A percentile compares a stretch with the other conserved stretches of the same genome.
Conservation (phyloP, 169 alveolate genomes). For the Eimeria acervulina region DNA sequence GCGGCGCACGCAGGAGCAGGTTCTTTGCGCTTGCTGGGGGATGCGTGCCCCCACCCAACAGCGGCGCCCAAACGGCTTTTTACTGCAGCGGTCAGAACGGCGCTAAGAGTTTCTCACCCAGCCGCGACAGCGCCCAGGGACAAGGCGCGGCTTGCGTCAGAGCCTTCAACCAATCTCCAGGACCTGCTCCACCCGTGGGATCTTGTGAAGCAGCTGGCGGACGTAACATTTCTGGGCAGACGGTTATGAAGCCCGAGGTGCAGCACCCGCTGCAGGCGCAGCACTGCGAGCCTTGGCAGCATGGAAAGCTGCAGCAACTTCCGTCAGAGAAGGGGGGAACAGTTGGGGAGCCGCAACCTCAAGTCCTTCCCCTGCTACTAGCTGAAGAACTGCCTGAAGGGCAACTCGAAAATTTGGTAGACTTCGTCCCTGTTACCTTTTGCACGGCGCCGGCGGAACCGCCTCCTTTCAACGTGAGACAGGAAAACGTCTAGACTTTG, state of each 20-base stretch:
- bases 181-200: neutral
- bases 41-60: constrained; percentile 10
- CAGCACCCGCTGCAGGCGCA: constrained; percentile 15
- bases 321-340: neutral
- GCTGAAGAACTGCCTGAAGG: constrained; percentile 28
- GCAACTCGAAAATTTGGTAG: constrained; percentile 33
- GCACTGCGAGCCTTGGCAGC: neutral
- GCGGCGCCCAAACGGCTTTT: neutral
- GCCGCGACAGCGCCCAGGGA: neutral
- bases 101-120: neutral
- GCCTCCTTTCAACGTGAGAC: constrained; percentile 54
- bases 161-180: neutral
- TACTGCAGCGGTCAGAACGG: neutral
- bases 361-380: constrained; percentile 19
- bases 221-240: neutral
- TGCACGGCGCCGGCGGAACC: constrained; percentile 47
- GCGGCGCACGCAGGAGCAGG: neutral
- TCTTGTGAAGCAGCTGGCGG: neutral
- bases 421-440: constrained; percentile 48
- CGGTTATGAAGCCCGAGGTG: constrained; percentile 15
- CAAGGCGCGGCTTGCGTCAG: neutral
- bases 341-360: neutral
- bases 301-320: neutral
- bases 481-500: neutral
- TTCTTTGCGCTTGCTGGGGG: constrained; percentile 48